phyloP scores from a whole-genome alignment of 352 stramenopile genomes.

The Phytophthora vignae region DNA sequence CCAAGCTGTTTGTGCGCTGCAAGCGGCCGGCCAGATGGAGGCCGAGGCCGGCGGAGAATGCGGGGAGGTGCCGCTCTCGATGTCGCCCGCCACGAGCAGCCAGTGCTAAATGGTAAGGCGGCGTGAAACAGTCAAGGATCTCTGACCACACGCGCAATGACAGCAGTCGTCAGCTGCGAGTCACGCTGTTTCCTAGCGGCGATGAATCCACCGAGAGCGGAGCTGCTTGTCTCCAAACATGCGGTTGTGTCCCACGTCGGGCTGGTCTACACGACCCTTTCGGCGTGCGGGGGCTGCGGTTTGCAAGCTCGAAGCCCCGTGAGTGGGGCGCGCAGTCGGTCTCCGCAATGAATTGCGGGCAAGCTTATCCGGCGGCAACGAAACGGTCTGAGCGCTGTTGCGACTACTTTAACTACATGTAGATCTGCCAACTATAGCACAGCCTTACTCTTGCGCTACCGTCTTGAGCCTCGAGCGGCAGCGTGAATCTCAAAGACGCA shows the following conservation, averaged over 20 bases:
- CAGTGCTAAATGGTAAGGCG: not conserved
- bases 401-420: no score
- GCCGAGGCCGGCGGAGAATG: not conserved
- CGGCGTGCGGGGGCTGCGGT: not conserved
- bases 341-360: no score
- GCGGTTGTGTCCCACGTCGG: not conserved
- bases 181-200: not conserved
- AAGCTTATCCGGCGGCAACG: no score
- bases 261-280: not conserved
- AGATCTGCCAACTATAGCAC: no score
- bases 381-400: no score
- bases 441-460: no score
- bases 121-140: slow-evolving; percentile 15
- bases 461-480: no score
- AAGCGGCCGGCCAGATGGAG: not conserved
- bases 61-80: not conserved
- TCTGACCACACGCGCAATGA: not conserved
- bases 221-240: not conserved
- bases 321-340: no score
- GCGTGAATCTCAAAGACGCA: no score
- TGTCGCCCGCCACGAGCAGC: not conserved
- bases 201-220: slow-evolving; percentile 7
- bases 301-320: not conserved
- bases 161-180: not conserved
- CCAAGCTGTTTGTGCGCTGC: no score